Evolutionary conservation across 164 flowering plant species (phyloP).

Genomic region (Paratinospora sagittata): DNA sequence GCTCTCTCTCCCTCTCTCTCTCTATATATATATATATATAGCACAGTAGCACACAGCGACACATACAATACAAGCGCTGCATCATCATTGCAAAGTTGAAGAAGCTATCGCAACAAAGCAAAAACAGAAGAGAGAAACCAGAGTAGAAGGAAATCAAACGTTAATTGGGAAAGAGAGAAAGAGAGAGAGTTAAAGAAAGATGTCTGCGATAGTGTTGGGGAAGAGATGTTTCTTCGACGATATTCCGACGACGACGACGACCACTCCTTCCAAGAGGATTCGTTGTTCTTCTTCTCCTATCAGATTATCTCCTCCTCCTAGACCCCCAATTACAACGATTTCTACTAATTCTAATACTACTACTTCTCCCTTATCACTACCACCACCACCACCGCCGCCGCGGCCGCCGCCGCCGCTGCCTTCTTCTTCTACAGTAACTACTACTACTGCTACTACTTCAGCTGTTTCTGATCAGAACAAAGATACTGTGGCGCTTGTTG

Average conservation of each 20-base stretch:
- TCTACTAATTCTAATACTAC: too few species aligned
- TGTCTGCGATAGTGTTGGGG: slow-evolving; percentile 59
- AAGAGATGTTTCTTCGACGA: slow-evolving; percentile 52
- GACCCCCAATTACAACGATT: background rate
- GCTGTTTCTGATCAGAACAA: background rate
- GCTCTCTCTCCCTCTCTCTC: too few species aligned
- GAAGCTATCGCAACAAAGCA: too few species aligned
- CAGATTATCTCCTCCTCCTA: slow-evolving; percentile 24
- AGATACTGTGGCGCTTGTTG: background rate
- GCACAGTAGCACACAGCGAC: too few species aligned
- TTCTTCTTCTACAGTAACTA: background rate
- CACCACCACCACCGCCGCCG: background rate
- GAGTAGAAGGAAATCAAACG: background rate
- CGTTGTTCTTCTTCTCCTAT: slow-evolving; percentile 36
- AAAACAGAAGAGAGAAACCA: too few species aligned
- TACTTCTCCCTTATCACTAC: background rate
- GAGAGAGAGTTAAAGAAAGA: slow-evolving; percentile 17
- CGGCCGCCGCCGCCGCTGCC: slow-evolving; percentile 25
- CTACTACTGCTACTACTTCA: too few species aligned
- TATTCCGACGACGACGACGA: slow-evolving; percentile 24
- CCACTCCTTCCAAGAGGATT: slow-evolving; percentile 37
- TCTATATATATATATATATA: too few species aligned
- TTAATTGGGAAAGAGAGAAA: slow-evolving; percentile 6
- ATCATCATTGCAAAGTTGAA: too few species aligned
- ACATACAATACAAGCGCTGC: too few species aligned